Conservation (phyloP, 257 asterid genomes). For the Capsicum pubescens region DNA sequence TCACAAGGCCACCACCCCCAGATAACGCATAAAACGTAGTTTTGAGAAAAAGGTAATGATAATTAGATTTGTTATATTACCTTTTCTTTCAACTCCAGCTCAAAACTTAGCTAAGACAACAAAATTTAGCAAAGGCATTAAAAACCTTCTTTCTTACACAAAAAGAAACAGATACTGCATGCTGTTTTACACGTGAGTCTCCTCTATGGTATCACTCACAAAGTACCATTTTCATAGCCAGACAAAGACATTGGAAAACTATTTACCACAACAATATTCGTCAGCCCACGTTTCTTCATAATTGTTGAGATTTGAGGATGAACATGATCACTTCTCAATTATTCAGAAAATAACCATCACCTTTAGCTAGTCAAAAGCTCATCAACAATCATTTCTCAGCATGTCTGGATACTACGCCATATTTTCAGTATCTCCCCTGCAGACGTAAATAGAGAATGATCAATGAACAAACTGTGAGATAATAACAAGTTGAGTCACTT, state of each 20-base stretch:
- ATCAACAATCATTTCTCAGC: conserved; percentile 11
- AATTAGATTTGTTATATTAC: neutral
- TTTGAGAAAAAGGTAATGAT: neutral
- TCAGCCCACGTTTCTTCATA: neutral
- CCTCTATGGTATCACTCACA: neutral
- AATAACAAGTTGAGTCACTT: neutral
- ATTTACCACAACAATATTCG: neutral
- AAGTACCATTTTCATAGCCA: neutral
- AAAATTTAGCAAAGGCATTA: neutral
- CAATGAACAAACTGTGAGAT: neutral
- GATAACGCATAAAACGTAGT: neutral
- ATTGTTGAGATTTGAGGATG: neutral
- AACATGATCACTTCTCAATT: neutral
- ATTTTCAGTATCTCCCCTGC: neutral
- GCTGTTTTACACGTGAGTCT: no score
- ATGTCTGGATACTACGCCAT: neutral
- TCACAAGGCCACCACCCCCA: neutral
- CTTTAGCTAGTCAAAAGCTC: neutral
- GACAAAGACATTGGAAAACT: neutral
- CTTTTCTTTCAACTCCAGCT: neutral
- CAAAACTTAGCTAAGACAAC: neutral
- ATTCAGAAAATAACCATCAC: conserved; percentile 6
- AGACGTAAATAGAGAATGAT: neutral
- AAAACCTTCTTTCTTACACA: neutral
- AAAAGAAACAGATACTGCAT: neutral